These are phyloP conservation scores for Pelargonium myrrhifolium DNA, from an alignment of 441 rosid species.

Conservation along the genomic window DNA sequence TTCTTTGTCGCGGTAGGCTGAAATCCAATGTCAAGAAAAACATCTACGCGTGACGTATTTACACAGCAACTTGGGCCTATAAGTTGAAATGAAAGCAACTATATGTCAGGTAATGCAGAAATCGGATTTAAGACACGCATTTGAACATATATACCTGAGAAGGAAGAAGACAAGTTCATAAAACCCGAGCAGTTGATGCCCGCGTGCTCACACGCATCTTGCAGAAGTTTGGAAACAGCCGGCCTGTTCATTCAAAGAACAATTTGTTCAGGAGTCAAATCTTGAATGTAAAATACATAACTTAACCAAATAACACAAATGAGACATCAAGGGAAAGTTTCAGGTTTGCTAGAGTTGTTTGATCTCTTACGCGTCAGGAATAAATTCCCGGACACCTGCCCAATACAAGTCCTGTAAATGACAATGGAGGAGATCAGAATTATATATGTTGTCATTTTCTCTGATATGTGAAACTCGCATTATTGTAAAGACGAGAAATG, in stretches of 20 bases:
- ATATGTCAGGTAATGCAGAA: background rate
- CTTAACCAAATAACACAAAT: background rate
- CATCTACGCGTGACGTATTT: constrained; percentile 24
- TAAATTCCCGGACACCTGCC: constrained; percentile 35
- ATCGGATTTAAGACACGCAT: background rate
- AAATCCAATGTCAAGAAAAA: constrained; percentile 25
- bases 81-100: background rate
- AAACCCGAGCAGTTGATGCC: constrained; percentile 27
- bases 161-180: constrained; percentile 1
- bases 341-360: background rate
- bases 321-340: background rate
- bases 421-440: background rate
- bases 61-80: constrained; percentile 42
- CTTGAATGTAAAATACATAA: too few relatives aligned
- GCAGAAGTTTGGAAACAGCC: constrained; percentile 26
- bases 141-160: constrained; percentile 43
- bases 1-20: constrained; percentile 42
- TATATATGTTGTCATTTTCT: background rate
- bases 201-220: constrained; percentile 25
- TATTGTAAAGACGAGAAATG: background rate
- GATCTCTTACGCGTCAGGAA: constrained; percentile 30
- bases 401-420: constrained; percentile 34
- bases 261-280: background rate
- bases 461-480: background rate
- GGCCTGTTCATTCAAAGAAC: constrained; percentile 21